phyloP scores from a whole-genome alignment of 2,329 filamentous ascomycete genomes.

The Calonectria montana region DNA sequence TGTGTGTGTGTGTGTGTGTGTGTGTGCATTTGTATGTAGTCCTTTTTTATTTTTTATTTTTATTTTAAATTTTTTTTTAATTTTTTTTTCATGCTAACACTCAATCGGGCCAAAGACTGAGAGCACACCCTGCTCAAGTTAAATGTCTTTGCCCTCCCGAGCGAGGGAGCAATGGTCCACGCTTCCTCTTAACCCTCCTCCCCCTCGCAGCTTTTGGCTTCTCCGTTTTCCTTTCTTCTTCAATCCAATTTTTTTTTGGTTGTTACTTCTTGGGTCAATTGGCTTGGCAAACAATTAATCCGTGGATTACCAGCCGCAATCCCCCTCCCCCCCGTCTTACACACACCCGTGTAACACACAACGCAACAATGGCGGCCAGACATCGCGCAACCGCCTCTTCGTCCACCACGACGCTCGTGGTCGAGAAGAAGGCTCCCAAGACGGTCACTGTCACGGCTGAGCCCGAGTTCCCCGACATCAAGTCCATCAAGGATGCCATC shows the following conservation, averaged over 20 bases:
- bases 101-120: constrained; percentile 36
- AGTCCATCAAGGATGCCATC: constrained; percentile 58
- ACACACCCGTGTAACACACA: not conserved
- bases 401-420: constrained; percentile 12
- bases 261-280: not conserved
- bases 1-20: no score
- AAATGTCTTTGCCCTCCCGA: constrained; percentile 16
- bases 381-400: constrained; percentile 36
- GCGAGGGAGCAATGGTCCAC: not conserved
- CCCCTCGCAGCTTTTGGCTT: constrained; percentile 3
- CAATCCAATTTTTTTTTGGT: not conserved
- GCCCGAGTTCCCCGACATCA: constrained; percentile 43
- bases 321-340: not conserved
- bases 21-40: no score
- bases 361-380: constrained; percentile 37
- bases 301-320: not conserved
- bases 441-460: constrained; percentile 29
- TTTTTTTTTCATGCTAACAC: constrained; percentile 29
- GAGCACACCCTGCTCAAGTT: constrained; percentile 17
- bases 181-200: constrained; percentile 5
- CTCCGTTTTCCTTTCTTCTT: constrained; percentile 2
- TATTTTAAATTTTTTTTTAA: not conserved
- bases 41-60: not conserved
- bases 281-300: not conserved
- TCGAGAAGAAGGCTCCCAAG: constrained; percentile 25